Evolutionary conservation across 2,329 filamentous ascomycete species (phyloP).

Genomic region (Diaporthe helianthi): DNA sequence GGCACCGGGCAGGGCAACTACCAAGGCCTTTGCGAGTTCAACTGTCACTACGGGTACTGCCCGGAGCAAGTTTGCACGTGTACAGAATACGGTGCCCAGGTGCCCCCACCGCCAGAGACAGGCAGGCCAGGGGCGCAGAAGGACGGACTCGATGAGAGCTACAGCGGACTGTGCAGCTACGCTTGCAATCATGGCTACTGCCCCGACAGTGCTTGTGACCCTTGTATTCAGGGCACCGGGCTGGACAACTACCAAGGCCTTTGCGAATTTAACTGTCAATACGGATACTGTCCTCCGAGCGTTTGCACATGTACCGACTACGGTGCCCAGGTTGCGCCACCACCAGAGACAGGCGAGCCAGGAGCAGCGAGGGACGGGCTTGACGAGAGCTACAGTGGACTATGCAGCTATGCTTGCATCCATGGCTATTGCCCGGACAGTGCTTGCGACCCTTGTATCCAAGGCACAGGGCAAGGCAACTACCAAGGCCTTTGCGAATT

Average conservation of each 20-base stretch:
- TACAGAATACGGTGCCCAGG: neutral
- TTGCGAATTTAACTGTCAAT: neutral
- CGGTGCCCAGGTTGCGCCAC: neutral
- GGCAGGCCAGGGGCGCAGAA: no score
- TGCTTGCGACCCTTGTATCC: neutral
- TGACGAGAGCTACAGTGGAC: neutral
- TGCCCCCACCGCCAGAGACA: neutral
- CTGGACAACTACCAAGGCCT: neutral
- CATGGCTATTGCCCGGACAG: neutral
- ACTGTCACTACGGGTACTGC: neutral
- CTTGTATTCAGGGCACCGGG: neutral
- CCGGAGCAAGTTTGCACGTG: neutral
- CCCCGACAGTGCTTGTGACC: neutral
- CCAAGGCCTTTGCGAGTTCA: neutral
- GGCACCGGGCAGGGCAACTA: neutral
- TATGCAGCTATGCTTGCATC: neutral
- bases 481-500: neutral
- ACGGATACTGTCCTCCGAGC: neutral
- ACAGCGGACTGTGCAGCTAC: neutral
- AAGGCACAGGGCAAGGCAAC: neutral
- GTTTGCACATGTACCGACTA: neutral
- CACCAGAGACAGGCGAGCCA: neutral
- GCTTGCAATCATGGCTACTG: neutral
- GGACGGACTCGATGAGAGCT: neutral
- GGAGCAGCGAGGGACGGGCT: neutral